phyloP scores from a whole-genome alignment of 1,139 yeast species.

The Kurtzmaniella quercitrusa region DNA sequence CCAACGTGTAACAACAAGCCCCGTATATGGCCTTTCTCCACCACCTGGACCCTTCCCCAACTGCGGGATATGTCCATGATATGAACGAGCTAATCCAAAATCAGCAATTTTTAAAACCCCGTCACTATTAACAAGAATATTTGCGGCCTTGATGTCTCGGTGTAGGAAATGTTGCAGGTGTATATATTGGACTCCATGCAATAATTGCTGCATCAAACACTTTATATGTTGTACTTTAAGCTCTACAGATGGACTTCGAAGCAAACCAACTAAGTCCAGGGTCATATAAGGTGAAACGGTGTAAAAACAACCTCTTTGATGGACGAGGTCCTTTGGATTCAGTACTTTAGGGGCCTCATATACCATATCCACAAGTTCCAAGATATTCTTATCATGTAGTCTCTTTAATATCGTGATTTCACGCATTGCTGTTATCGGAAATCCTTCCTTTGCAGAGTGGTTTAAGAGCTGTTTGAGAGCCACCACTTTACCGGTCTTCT shows the following conservation, averaged over 20 bases:
- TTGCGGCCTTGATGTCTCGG: conserved; percentile 93
- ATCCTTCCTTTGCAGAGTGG: conserved; percentile 84
- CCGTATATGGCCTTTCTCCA: conserved; percentile 76
- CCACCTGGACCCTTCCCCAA: conserved; percentile 62
- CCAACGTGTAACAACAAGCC: conserved; percentile 94
- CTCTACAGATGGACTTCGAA: conserved; percentile 74
- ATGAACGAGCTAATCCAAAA: conserved; percentile 85
- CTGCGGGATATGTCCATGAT: conserved; percentile 68
- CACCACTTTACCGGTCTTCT: conserved; percentile 29
- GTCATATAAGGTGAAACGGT: conserved; percentile 95
- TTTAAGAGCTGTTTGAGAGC: conserved; percentile 75
- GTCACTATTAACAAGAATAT: conserved; percentile 68
- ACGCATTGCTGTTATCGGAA: conserved; percentile 93
- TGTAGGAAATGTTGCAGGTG: conserved; percentile 74
- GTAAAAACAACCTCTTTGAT: conserved; percentile 57
- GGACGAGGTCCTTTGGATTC: conserved; percentile 28
- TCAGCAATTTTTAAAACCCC: conserved; percentile 86
- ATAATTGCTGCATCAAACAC: conserved; percentile 74
- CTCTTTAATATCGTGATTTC: conserved; percentile 83
- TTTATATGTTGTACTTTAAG: conserved; percentile 69
- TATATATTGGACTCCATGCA: conserved; percentile 76
- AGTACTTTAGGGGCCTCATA: conserved; percentile 53
- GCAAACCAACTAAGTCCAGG: conserved; percentile 87
- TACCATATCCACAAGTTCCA: conserved; percentile 80
- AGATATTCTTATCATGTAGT: conserved; percentile 64